Evolutionary conservation across 805 yeast species (phyloP), one percentile per base, ranked within the genome.

Genomic region (Candida anglica): DNA sequence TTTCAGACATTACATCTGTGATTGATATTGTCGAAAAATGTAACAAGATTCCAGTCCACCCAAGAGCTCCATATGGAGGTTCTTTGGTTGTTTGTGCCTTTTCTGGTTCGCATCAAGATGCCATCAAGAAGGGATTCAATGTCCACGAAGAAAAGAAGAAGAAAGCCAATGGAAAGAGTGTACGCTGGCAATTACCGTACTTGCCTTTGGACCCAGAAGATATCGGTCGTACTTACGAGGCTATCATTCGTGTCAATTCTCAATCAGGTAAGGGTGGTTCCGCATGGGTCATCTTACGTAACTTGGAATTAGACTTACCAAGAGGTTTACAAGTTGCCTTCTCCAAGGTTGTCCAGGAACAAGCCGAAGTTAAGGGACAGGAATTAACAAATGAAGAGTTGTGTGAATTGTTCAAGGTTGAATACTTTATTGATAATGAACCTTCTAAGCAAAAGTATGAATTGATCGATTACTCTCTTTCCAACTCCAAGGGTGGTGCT

Each of bases 181-280:
- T 45, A 8, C 41, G 41, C 37, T 82, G 91, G 91, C 66, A 68
- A 49, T 71, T 82, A 44, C 91, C 91, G 36, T 82, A 82, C 67
- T 67, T 82, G 52, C 88, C 91, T 40, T 70, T 82, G 56, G 91
- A 82, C 65, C 91, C 91, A 48, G 71, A 79, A 60, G 91, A 82
- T 57, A 77, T 82, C 46, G 91, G 91, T 37, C 72, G 87, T 67
- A 81, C 73, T 47, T 82, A 82, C 57, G 91, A 82, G 63, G 89
- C 88, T 35, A 85, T 82, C 38, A 82, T 82, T 53, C 72, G 91
- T 68, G 89, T 82, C 50, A 82, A 82, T 64, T 82, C 91, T 15
- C 91, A 82, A 63, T 79, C 86, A n/a, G 91, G 91, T 58, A 82
- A 82, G 59, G 91, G 91, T 53, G 91, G 91, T 59, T 86, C 89